Conservation (phyloP, 768 basidiomycete species). For the Hericium erinaceus region DNA sequence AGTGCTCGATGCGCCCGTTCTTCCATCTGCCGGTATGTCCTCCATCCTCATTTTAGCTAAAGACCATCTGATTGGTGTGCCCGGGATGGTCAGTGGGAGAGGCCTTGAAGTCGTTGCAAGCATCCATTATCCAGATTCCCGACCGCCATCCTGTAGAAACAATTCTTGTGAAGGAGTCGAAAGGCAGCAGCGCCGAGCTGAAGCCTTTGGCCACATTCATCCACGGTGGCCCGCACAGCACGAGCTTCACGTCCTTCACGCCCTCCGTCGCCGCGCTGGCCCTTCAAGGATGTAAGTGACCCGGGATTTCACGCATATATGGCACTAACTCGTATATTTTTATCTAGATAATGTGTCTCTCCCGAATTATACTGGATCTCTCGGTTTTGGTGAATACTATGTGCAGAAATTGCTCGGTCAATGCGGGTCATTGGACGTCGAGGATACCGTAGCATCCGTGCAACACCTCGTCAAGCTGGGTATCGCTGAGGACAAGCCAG, state of each 20-base stretch:
- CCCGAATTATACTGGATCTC: constrained; percentile 26
- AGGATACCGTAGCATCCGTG: constrained; percentile 19
- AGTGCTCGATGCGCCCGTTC: constrained; percentile 8
- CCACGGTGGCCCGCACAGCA: constrained; percentile 25
- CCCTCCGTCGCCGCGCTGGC: constrained; percentile 11
- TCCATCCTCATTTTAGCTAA: background rate
- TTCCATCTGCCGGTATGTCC: constrained; percentile 2
- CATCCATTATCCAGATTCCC: constrained; percentile 5
- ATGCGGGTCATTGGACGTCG: constrained; percentile 25
- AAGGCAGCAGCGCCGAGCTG: background rate
- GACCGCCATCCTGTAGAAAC: constrained; percentile 11
- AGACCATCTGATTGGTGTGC: background rate
- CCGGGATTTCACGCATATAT: background rate
- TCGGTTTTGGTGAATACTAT: constrained; percentile 22
- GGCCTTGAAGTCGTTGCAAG: constrained; percentile 6
- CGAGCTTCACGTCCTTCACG: constrained; percentile 13
- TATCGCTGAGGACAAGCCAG: constrained; percentile 13
- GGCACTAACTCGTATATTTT: background rate
- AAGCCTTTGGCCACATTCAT: constrained; percentile 14
- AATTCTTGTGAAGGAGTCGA: constrained; percentile 10
- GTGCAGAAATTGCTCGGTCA: constrained; percentile 21
- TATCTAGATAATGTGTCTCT: constrained; percentile 17
- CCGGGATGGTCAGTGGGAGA: constrained; percentile 1
- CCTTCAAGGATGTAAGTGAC: constrained; percentile 17
- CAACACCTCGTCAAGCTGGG: constrained; percentile 18